These are phyloP conservation scores for Quambalaria eucalypti DNA, from an alignment of 1,284 basidiomycete species.

Conservation along the genomic window DNA sequence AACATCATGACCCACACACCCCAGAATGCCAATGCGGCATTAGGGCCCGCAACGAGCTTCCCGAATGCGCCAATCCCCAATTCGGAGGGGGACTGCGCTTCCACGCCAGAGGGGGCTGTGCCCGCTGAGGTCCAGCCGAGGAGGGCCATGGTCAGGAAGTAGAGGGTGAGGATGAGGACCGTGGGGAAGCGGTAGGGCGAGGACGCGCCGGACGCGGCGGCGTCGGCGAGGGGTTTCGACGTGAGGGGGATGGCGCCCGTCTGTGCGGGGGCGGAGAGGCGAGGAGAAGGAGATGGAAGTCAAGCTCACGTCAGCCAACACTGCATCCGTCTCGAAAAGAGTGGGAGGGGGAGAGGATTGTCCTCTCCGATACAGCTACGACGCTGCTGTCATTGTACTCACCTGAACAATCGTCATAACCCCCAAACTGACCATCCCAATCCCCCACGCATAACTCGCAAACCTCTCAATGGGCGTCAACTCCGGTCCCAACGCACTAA, in stretches of 20 bases:
- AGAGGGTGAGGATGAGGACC: slow-evolving; percentile 16
- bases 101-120: neutral
- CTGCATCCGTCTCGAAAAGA: too few relatives aligned
- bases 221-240: slow-evolving; percentile 17
- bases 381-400: neutral
- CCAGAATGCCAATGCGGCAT: slow-evolving; percentile 19
- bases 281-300: slow-evolving; percentile 15
- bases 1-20: slow-evolving; percentile 22
- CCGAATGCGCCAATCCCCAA: slow-evolving; percentile 20
- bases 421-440: slow-evolving; percentile 15
- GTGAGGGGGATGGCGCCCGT: slow-evolving; percentile 19
- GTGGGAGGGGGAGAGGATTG: neutral
- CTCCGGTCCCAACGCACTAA: slow-evolving; percentile 18
- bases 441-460: slow-evolving; percentile 15
- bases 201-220: slow-evolving; percentile 9
- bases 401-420: neutral
- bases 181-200: slow-evolving; percentile 18
- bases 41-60: slow-evolving; percentile 12
- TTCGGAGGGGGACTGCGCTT: slow-evolving; percentile 4
- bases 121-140: slow-evolving; percentile 12
- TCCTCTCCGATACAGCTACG: neutral
- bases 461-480: slow-evolving; percentile 21
- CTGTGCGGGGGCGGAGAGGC: neutral
- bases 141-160: slow-evolving; percentile 17
- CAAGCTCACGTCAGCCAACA: neutral